Conservation (phyloP, 139 green algal species). For the Raphidocelis subcapitata region DNA sequence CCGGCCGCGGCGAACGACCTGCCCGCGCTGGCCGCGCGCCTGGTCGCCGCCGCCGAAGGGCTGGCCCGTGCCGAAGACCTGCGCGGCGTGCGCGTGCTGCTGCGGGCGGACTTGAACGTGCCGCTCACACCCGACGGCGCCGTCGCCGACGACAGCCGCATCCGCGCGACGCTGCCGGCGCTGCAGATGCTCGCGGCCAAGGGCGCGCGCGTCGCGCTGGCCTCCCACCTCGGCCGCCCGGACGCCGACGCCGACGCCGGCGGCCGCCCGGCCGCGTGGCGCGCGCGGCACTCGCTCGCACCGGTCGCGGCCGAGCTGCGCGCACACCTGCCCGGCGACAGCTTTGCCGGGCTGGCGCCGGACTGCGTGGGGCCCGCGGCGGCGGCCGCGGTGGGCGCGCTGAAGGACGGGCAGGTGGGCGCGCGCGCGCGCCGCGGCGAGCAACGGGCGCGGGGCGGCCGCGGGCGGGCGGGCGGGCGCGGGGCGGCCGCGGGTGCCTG, state of each 20-base stretch:
- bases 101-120: slow-evolving; percentile 78
- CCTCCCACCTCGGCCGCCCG: slow-evolving; percentile 42
- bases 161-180: slow-evolving; percentile 68
- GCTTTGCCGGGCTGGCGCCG: slow-evolving; percentile 32
- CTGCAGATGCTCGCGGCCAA: slow-evolving; percentile 33
- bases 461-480: too few relatives aligned
- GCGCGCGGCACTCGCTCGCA: slow-evolving; percentile 18
- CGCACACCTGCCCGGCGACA: background rate
- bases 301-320: slow-evolving; percentile 22
- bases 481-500: background rate
- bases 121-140: slow-evolving; percentile 48
- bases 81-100: slow-evolving; percentile 59
- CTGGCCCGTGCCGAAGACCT: too few relatives aligned
- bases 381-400: slow-evolving; percentile 1
- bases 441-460: background rate
- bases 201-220: slow-evolving; percentile 28
- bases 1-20: too few relatives aligned
- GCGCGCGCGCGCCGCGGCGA: background rate
- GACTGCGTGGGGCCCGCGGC: slow-evolving; percentile 39
- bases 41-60: too few relatives aligned
- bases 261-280: slow-evolving; percentile 13
- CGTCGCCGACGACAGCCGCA: slow-evolving; percentile 67
- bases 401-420: slow-evolving; percentile 40
- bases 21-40: too few relatives aligned
- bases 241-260: slow-evolving; percentile 21